Conservation (phyloP, 768 basidiomycete genomes). For the Boletus eberwhitei region DNA sequence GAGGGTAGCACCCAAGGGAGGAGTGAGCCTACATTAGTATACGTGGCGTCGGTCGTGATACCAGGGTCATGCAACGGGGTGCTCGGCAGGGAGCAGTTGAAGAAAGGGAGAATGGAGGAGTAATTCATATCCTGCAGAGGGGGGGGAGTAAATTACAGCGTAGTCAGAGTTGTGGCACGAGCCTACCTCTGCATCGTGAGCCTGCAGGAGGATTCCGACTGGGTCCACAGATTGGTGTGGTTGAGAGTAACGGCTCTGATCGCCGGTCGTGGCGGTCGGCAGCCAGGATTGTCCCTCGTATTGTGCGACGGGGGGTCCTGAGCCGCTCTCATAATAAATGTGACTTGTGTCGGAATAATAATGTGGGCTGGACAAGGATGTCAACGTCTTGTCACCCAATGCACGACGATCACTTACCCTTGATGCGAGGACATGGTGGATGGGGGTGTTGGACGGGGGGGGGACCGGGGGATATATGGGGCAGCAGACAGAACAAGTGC, state of each 20-base stretch:
- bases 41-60: constrained; percentile 1
- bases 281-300: constrained; percentile 5
- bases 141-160: background rate
- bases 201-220: background rate
- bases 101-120: background rate
- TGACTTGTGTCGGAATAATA: background rate
- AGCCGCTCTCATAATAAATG: constrained; percentile 2
- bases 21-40: constrained; percentile 3
- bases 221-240: background rate
- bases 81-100: background rate
- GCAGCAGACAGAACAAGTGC: background rate
- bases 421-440: constrained; percentile 20
- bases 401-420: constrained; percentile 11
- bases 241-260: constrained; percentile 4
- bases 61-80: background rate
- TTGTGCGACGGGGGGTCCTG: constrained; percentile 1
- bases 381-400: constrained; percentile 2
- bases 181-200: constrained; percentile 6
- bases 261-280: background rate
- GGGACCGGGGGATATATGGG: constrained; percentile 1
- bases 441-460: background rate
- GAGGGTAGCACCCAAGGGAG: background rate
- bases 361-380: constrained; percentile 1
- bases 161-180: constrained; percentile 2
- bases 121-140: constrained; percentile 8